These are phyloP conservation scores for Candida sp. DNA, from an alignment of 1,139 yeast species.

Conservation along the genomic window DNA sequence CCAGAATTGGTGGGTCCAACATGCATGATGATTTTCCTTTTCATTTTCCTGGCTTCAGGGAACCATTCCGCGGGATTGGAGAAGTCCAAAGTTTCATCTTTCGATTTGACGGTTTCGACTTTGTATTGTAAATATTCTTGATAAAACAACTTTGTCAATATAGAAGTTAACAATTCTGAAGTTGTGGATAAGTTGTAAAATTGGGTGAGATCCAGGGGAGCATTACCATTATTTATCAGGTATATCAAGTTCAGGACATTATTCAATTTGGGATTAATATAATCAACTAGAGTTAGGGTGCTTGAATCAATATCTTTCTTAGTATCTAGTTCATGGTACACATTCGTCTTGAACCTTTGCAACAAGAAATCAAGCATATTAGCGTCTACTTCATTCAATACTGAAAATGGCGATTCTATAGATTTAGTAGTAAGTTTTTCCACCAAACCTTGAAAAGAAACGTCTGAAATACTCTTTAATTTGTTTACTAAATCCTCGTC, in stretches of 20 bases:
- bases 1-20: conserved; percentile 99
- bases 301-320: neutral
- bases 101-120: conserved; percentile 13
- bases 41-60: conserved; percentile 80
- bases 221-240: conserved; percentile 14
- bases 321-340: conserved; percentile 1
- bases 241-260: conserved; percentile 16
- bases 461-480: neutral
- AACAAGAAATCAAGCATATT: conserved; percentile 2
- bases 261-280: conserved; percentile 26
- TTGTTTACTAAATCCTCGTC: neutral
- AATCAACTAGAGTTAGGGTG: conserved; percentile 16
- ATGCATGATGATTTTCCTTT: conserved; percentile 79
- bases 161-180: conserved; percentile 14
- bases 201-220: conserved; percentile 17
- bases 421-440: neutral
- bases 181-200: conserved; percentile 15
- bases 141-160: conserved; percentile 22
- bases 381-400: conserved; percentile 4
- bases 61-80: conserved; percentile 83
- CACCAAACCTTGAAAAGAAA: neutral
- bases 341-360: conserved; percentile 2
- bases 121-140: conserved; percentile 17
- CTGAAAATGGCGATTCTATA: conserved; percentile 4
- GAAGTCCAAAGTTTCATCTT: conserved; percentile 37